Base-by-base conservation (phyloP, 495 filamentous ascomycete genomes). In the Talaromyces trachyspermus region DNA sequence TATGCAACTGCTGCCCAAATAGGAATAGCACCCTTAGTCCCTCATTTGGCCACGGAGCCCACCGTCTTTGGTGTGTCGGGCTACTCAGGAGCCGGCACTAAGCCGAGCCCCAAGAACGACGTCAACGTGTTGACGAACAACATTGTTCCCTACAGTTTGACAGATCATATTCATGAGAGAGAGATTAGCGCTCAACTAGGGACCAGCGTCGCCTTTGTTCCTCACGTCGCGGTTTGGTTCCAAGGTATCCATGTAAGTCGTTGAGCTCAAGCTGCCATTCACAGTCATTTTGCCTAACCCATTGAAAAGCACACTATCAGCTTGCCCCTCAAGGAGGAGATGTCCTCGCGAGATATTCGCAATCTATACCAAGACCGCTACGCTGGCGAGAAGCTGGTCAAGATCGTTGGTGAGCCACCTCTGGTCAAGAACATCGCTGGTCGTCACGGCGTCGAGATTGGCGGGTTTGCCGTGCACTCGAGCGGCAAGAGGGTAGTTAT, bases 181-280 rank as follows among this genome's bases (percentile, higher is more conserved):
- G 92, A 98, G 68, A 91, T 97, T 50, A 82, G 78, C 58, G 55
- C 63, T 37, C 90, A 91, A 62, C 77, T 97, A 8, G 87, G 86
- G 36, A 74, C 71, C 15, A 72, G 80, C 35, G 79, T 95, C 19
- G 86, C 87, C 5, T 98, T 98, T 60, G 83, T 94, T 48, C 92
- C 92, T 26, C 92, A 98, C 63, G 92, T 98, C 15, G 90, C 90
- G 14, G 79, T 85, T 19, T 97, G 92, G 92, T 98, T 98, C 79
- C 88, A 94, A 64, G 92, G 92, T 43, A 98, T 98, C 56, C 84
- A 81, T 51, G 69, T 72, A 67, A 52, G 69, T 63, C 20, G 24
- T 53, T 32, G 14, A 6, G 19, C 20, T 41, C 17, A 37, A 11
- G 25, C 25, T 36, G 19, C 14, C 15, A 19, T 14, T 20, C 2